Evolutionary conservation across 768 basidiomycete species (phyloP).

Genomic region (Tylopilus felleus): DNA sequence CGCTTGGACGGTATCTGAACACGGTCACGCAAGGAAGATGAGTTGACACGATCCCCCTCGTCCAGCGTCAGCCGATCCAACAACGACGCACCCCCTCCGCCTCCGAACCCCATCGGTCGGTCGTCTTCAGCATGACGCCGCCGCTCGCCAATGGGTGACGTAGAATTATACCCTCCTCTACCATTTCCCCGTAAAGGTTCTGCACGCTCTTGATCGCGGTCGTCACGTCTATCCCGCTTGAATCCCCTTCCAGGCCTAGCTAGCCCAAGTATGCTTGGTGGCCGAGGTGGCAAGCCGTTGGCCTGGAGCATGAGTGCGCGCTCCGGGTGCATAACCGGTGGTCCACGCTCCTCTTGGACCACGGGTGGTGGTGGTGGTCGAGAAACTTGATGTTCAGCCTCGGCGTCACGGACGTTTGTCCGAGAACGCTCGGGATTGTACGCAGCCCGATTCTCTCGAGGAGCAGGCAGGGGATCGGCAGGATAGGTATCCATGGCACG

Average conservation of each 20-base stretch:
- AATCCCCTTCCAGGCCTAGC: slow-evolving; percentile 13
- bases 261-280: slow-evolving; percentile 14
- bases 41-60: slow-evolving; percentile 8
- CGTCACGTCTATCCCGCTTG: slow-evolving; percentile 22
- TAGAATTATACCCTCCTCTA: neutral
- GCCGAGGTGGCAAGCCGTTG: slow-evolving; percentile 30
- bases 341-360: slow-evolving; percentile 9
- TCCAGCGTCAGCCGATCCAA: slow-evolving; percentile 37
- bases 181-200: slow-evolving; percentile 19
- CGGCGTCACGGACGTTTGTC: slow-evolving; percentile 9
- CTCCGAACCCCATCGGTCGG: neutral
- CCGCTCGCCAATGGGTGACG: slow-evolving; percentile 15
- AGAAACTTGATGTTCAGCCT: neutral
- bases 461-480: slow-evolving; percentile 2
- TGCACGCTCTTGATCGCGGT: slow-evolving; percentile 17
- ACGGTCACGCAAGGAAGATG: slow-evolving; percentile 34
- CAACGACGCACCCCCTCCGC: slow-evolving; percentile 31
- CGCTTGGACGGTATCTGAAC: slow-evolving; percentile 37
- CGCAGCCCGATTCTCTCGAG: slow-evolving; percentile 8
- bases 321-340: slow-evolving; percentile 29
- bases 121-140: slow-evolving; percentile 18
- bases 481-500: slow-evolving; percentile 7
- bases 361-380: neutral
- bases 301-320: slow-evolving; percentile 30
- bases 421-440: slow-evolving; percentile 10